These are phyloP conservation scores for Aspergillus incahuasiensis DNA, from an alignment of 495 filamentous ascomycete species.

Conservation along the genomic window DNA sequence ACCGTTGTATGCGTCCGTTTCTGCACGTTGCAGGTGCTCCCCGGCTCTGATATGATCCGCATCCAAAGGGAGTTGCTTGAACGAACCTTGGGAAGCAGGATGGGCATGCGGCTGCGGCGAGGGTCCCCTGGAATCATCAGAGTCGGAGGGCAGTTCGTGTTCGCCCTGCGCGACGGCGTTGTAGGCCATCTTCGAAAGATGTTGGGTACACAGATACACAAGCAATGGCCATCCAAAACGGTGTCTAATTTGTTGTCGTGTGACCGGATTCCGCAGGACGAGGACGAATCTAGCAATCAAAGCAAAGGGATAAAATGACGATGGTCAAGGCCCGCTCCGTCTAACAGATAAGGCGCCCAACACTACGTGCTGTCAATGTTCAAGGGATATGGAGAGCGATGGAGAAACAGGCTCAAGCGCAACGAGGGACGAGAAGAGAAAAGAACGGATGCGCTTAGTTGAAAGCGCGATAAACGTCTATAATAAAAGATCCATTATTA, in stretches of 20 bases:
- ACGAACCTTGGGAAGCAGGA: slow-evolving; percentile 4
- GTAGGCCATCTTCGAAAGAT: slow-evolving; percentile 39
- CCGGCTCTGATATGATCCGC: slow-evolving; percentile 25
- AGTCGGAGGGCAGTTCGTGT: slow-evolving; percentile 36
- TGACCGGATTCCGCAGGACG: slow-evolving; percentile 2
- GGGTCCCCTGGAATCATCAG: slow-evolving; percentile 29
- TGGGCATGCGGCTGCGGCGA: slow-evolving; percentile 23
- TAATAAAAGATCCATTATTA: background rate
- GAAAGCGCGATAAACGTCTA: background rate
- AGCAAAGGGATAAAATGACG: background rate
- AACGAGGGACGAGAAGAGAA: background rate
- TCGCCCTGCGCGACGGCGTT: slow-evolving; percentile 43
- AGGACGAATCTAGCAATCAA: slow-evolving; percentile 8
- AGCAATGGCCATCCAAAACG: slow-evolving; percentile 18
- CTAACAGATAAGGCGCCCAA: slow-evolving; percentile 12
- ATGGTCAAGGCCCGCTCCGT: background rate
- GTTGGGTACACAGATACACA: slow-evolving; percentile 5
- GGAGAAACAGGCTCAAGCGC: background rate
- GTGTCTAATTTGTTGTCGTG: slow-evolving; percentile 8
- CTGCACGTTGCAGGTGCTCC: slow-evolving; percentile 23
- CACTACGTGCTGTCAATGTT: background rate
- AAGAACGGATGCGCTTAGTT: background rate
- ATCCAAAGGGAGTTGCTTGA: slow-evolving; percentile 27
- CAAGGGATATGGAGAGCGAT: background rate
- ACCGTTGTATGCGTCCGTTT: slow-evolving; percentile 21